These are phyloP conservation scores for Acer campestre DNA, from an alignment of 345 rosid species.

Conservation along the genomic window DNA sequence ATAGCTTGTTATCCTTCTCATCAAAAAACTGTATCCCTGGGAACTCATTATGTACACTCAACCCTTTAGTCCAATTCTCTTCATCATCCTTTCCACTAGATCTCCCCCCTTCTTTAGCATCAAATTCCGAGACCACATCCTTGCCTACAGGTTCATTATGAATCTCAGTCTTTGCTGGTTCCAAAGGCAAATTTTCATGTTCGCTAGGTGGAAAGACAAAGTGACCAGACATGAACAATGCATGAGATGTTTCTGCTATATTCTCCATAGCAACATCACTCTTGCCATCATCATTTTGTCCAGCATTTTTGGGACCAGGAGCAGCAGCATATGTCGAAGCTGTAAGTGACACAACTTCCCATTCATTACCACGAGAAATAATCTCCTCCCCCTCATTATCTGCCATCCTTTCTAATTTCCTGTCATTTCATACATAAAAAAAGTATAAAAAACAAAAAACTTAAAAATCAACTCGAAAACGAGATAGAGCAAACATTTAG, in stretches of 20 bases:
- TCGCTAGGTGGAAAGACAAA: slow-evolving; percentile 73
- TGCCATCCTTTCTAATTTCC: slow-evolving; percentile 44
- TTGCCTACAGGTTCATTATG: slow-evolving; percentile 39
- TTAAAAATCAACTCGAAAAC: not conserved
- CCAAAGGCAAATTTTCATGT: slow-evolving; percentile 68
- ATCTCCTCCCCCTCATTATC: slow-evolving; percentile 50
- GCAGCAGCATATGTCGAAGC: slow-evolving; percentile 93
- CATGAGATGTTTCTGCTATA: slow-evolving; percentile 58
- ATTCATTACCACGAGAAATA: slow-evolving; percentile 64
- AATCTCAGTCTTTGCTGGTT: slow-evolving; percentile 40
- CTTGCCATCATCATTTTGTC: slow-evolving; percentile 39
- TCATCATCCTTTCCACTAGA: slow-evolving; percentile 62
- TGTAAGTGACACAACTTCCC: slow-evolving; percentile 96
- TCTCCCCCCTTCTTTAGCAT: slow-evolving; percentile 39
- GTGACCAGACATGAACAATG: slow-evolving; percentile 77
- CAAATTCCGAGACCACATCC: slow-evolving; percentile 38
- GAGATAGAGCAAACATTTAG: not conserved
- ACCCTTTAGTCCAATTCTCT: slow-evolving; percentile 52
- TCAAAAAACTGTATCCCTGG: slow-evolving; percentile 48
- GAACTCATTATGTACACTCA: slow-evolving; percentile 57
- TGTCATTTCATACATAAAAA: slow-evolving; percentile 11
- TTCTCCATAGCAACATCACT: slow-evolving; percentile 34
- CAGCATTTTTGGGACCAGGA: slow-evolving; percentile 67
- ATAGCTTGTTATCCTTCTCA: slow-evolving; percentile 37
- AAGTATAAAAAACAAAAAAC: not conserved